These are phyloP conservation scores for Saposhnikovia divaricata DNA, from an alignment of 129 eudicot genomes.

Conservation along the genomic window DNA sequence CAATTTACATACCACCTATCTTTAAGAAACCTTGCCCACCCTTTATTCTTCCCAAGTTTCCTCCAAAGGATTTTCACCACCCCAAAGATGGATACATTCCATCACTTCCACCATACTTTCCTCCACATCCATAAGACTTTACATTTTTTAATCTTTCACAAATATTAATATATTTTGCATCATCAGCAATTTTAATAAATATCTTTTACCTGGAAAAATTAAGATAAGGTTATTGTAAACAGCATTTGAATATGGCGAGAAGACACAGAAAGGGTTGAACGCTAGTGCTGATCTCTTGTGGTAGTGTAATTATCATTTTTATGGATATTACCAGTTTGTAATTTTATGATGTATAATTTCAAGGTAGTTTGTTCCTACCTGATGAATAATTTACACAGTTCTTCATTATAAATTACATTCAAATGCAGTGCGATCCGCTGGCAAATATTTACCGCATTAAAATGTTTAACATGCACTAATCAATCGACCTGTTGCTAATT, in stretches of 20 bases:
- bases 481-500: too few species aligned
- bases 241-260: not conserved
- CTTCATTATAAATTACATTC: not conserved
- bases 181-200: not conserved
- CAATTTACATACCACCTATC: constrained; percentile 5
- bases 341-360: not conserved
- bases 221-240: not conserved
- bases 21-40: constrained; percentile 18
- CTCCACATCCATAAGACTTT: constrained; percentile 20
- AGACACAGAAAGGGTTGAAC: not conserved
- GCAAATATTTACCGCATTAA: too few species aligned
- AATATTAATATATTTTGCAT: not conserved
- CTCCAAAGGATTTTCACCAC: constrained; percentile 34
- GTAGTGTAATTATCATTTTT: not conserved
- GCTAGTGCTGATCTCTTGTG: not conserved
- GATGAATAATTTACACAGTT: not conserved
- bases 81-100: constrained; percentile 26
- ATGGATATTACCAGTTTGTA: not conserved
- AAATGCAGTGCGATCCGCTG: not conserved
- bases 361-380: not conserved
- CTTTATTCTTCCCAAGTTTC: constrained; percentile 28
- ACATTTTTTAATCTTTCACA: not conserved
- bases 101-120: constrained; percentile 31
- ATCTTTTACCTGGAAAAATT: not conserved
- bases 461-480: too few species aligned